Base-by-base conservation (phyloP, 2,329 filamentous ascomycete genomes). In the Fusarium longipes region DNA sequence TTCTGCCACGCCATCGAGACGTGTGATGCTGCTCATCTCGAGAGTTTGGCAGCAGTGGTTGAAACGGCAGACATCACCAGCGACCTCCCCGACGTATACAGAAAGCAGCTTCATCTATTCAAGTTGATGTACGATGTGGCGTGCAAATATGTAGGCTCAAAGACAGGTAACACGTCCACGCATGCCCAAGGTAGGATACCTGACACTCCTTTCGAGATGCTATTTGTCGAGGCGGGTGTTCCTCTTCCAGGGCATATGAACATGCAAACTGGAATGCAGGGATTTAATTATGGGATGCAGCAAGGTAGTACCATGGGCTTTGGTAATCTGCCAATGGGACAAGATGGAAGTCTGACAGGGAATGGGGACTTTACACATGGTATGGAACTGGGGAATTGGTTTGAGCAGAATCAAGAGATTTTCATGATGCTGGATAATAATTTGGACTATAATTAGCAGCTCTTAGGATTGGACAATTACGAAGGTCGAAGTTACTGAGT, bases 1-100 rank as follows among this genome's bases (percentile, higher is more conserved):
- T 61, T 62, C 15, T 53, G 58, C 5, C 58, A 61, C 6, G 47
- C 58, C 1, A 61, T 62, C 18, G 58, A 62, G 25, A 62, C 58
- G 3, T 62, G 57, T 15, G n/a, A 45, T 7, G 33, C 24, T 4
- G 11, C 20, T 1, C 58, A 62, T 3, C 8, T 62, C 4, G 18
- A 55, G 17, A 51, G 24, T 1, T 38, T 62, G 1, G 47, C 39
- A 6, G 39, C 56, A 0, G 58, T 62, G 2, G 58, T 62, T 2
- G 39, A 62, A 14, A 62, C 40, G 6, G 20, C 52, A 1, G 15
- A 62, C 6, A 36, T 44, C 17, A 45, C 29, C 1, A 8, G 17
- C 0, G 47, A 62, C 0, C 29, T 61, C 1, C 58, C 58, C 5
- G 25, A 25, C 6, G 29, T 62, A 1, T 62, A 61, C 24, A 45